Conservation (phyloP, 1,139 yeast species). For the Taphrina confusa region DNA sequence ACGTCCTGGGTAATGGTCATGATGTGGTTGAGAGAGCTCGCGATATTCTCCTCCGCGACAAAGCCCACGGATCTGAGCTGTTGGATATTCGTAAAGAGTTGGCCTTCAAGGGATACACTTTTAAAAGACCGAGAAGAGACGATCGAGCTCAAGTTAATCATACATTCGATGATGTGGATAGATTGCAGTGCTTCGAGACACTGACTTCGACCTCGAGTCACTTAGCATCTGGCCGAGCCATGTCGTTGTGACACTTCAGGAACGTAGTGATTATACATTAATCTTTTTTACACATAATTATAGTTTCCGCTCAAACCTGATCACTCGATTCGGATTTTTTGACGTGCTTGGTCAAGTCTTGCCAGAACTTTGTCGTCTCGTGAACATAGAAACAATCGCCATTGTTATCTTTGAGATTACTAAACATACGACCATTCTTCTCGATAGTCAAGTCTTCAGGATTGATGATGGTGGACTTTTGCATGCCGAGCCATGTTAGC, state of each 20-base stretch:
- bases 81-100: constrained; percentile 32
- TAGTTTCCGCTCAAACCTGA: neutral
- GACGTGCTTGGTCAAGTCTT: neutral
- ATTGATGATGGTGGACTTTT: constrained; percentile 3
- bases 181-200: neutral
- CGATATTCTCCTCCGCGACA: constrained; percentile 34
- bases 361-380: constrained; percentile 30
- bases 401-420: constrained; percentile 19
- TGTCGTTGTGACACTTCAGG: constrained; percentile 7
- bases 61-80: constrained; percentile 21
- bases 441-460: constrained; percentile 10
- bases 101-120: constrained; percentile 36
- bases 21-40: constrained; percentile 20
- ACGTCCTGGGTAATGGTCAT: constrained; percentile 12
- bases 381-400: constrained; percentile 31
- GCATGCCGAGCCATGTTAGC: constrained; percentile 17
- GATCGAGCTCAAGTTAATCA: neutral
- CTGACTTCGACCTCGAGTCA: neutral
- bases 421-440: constrained; percentile 34
- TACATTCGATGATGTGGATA: neutral
- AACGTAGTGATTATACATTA: neutral
- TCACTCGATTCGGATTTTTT: neutral
- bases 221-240: constrained; percentile 13
- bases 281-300: neutral
- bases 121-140: constrained; percentile 7